phyloP scores from a whole-genome alignment of 805 yeast genomes.

The Yamadazyma takamatsuzukensis region DNA sequence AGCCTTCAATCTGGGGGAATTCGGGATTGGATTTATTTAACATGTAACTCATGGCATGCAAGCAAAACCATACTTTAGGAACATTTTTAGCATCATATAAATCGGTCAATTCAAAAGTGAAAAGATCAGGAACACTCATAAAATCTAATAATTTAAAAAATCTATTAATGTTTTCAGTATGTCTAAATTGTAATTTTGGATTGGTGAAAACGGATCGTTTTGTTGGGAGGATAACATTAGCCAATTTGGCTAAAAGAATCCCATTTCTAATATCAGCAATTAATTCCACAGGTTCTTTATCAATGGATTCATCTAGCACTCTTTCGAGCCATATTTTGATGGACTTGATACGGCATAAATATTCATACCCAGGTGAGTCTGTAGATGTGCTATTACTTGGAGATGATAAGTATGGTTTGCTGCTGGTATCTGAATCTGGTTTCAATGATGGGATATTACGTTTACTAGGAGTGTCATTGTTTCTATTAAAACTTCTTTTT shows the following conservation, averaged over 20 bases:
- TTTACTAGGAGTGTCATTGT: constrained; percentile 9
- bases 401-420: constrained; percentile 21
- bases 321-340: constrained; percentile 78
- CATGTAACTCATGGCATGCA: constrained; percentile 82
- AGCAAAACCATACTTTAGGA: constrained; percentile 90
- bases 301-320: constrained; percentile 54
- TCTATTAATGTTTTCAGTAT: constrained; percentile 86
- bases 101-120: constrained; percentile 88
- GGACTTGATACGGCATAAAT: constrained; percentile 74
- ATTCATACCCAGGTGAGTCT: constrained; percentile 57
- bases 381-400: constrained; percentile 26
- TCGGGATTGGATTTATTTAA: constrained; percentile 50
- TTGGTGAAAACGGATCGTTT: constrained; percentile 53
- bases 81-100: constrained; percentile 86
- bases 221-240: constrained; percentile 67
- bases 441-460: constrained; percentile 10
- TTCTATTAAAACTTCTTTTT: constrained; percentile 9
- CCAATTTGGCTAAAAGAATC: constrained; percentile 74
- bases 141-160: constrained; percentile 69
- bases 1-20: constrained; percentile 58
- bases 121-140: constrained; percentile 79
- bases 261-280: constrained; percentile 78
- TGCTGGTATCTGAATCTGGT: constrained; percentile 3
- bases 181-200: constrained; percentile 68
- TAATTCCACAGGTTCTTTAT: constrained; percentile 52